Percentiles rank a stretch among this genome's conserved stretches.
phyloP scores from a whole-genome alignment of 2,329 filamentous ascomycete species.

The Monosporascus sp. region DNA sequence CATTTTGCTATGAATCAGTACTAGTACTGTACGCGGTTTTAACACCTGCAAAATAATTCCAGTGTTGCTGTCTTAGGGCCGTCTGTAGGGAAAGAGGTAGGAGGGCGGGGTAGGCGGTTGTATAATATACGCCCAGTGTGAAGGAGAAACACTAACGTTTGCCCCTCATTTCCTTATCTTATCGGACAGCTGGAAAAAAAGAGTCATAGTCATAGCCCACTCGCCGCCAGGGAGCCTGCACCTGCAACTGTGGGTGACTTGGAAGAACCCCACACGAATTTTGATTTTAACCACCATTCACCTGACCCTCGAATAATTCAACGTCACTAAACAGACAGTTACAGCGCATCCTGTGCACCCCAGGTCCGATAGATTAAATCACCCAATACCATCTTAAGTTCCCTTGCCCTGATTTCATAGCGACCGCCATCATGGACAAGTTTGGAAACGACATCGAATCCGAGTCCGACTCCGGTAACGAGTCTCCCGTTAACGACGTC shows the following conservation, averaged over 20 bases:
- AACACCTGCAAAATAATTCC: too few relatives aligned
- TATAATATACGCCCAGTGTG: too few relatives aligned
- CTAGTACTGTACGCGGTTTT: too few relatives aligned
- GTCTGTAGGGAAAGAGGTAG: too few relatives aligned
- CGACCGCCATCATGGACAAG: conserved; percentile 50
- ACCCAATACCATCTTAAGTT: too few relatives aligned
- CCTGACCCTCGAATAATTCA: background rate
- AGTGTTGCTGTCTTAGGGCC: too few relatives aligned
- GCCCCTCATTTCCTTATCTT: conserved; percentile 21
- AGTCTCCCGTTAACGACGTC: conserved; percentile 55
- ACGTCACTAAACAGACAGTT: background rate
- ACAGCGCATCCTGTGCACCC: too few relatives aligned
- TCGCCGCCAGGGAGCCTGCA: too few relatives aligned
- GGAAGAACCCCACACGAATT: background rate
- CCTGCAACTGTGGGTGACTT: background rate
- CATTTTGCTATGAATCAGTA: too few relatives aligned
- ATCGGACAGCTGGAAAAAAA: conserved; percentile 9
- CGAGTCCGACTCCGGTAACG: conserved; percentile 59
- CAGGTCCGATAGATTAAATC: too few relatives aligned
- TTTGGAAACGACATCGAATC: conserved; percentile 70
- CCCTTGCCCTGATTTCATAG: background rate
- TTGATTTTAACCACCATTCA: conserved; percentile 13
- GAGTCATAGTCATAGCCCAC: conserved; percentile 15
- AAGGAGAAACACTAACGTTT: conserved; percentile 1
- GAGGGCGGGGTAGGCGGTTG: too few relatives aligned